phyloP scores from a whole-genome alignment of 208 protist genomes.

The Leishmania tropica region DNA sequence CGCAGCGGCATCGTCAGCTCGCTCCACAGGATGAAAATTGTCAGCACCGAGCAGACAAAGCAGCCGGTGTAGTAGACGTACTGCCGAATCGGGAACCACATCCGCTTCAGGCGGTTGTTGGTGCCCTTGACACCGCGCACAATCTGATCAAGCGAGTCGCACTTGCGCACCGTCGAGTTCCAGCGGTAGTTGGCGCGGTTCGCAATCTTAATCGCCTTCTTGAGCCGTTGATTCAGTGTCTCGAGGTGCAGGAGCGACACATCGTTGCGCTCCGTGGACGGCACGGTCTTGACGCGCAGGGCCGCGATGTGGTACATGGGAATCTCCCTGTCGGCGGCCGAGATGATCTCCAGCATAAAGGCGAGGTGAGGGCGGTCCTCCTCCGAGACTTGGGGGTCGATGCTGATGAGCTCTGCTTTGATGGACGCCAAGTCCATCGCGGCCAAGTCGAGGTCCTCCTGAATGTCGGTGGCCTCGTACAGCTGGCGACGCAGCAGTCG shows the following conservation, averaged over 20 bases:
- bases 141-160: conserved; percentile 71
- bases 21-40: conserved; percentile 84
- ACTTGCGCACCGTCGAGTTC: conserved; percentile 69
- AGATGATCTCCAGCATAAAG: conserved; percentile 85
- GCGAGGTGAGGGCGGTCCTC: conserved; percentile 74
- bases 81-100: conserved; percentile 75
- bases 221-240: conserved; percentile 75
- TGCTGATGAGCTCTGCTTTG: conserved; percentile 82
- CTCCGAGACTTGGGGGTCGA: conserved; percentile 79
- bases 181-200: conserved; percentile 82
- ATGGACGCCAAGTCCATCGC: conserved; percentile 81
- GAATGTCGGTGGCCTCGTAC: conserved; percentile 80
- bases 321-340: conserved; percentile 67
- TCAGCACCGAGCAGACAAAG: conserved; percentile 59
- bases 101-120: conserved; percentile 57
- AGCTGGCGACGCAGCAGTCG: conserved; percentile 58
- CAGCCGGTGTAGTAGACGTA: conserved; percentile 65
- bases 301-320: conserved; percentile 79
- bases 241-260: conserved; percentile 83
- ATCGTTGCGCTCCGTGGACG: conserved; percentile 50
- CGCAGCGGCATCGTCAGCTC: conserved; percentile 84
- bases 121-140: conserved; percentile 54
- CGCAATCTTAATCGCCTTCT: conserved; percentile 81
- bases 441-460: conserved; percentile 88
- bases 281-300: conserved; percentile 48